Evolutionary conservation across 1,284 basidiomycete genomes (phyloP).

Genomic region (Ganoderma meredithae): DNA sequence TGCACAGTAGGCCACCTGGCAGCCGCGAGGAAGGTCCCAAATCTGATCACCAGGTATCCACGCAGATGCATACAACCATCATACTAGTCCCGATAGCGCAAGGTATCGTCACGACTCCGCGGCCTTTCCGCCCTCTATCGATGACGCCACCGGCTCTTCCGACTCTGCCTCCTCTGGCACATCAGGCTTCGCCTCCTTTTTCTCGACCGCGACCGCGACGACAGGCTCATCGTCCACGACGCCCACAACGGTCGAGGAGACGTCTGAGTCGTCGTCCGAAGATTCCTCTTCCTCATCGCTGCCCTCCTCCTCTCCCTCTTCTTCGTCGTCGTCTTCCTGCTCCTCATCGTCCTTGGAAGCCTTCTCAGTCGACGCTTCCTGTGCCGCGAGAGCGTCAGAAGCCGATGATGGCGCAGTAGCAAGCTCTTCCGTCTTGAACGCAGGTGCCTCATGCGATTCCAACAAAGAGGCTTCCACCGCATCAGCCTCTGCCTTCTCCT

Average conservation of each 20-base stretch:
- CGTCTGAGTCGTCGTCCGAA: constrained; percentile 10
- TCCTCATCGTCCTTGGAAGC: constrained; percentile 8
- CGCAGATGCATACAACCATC: constrained; percentile 5
- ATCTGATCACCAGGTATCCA: constrained; percentile 4
- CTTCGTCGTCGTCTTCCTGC: neutral
- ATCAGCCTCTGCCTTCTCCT: neutral
- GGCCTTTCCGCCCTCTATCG: neutral
- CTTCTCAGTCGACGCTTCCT: neutral
- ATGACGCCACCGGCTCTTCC: neutral
- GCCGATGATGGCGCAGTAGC: neutral
- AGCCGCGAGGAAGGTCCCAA: neutral
- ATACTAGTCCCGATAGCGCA: neutral
- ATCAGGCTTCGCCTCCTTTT: constrained; percentile 3
- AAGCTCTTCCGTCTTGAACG: neutral
- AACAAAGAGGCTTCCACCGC: neutral
- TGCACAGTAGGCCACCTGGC: neutral
- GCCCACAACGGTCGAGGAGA: neutral
- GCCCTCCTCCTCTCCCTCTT: constrained; percentile 10
- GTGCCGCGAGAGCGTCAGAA: neutral
- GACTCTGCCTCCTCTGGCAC: constrained; percentile 3
- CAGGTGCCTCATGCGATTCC: neutral
- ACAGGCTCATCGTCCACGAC: constrained; percentile 1
- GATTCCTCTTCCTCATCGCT: constrained; percentile 9
- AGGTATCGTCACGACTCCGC: constrained; percentile 9
- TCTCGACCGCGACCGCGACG: neutral